Evolutionary conservation across 352 stramenopile species (phyloP).

Genomic region (Phytophthora kernoviae): DNA sequence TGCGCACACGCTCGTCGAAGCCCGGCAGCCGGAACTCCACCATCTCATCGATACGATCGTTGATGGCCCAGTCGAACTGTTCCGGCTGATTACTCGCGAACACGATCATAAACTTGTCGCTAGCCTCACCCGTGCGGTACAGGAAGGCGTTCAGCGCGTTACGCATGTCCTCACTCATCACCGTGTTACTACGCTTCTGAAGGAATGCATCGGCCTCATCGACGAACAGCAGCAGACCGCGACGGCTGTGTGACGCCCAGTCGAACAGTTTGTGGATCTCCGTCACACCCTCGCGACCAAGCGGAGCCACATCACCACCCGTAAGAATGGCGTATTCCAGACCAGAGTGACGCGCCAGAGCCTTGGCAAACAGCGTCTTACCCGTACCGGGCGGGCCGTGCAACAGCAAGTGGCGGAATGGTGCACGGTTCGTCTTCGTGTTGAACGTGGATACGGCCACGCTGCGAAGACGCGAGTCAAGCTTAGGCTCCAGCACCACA

Average conservation of each 20-base stretch:
- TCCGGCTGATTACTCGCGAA: constrained; percentile 99
- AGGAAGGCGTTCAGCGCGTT: constrained; percentile 99
- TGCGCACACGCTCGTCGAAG: constrained; percentile 94
- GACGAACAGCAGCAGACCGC: constrained; percentile 98
- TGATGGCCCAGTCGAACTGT: constrained; percentile 99
- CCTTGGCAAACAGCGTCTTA: constrained; percentile 99
- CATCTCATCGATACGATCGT: constrained; percentile 99
- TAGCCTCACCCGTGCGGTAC: constrained; percentile 97
- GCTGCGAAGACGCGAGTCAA: constrained; percentile 94
- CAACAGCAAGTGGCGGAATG: constrained; percentile 98
- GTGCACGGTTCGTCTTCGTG: constrained; percentile 98
- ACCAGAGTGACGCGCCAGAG: constrained; percentile 95
- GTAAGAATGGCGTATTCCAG: constrained; percentile 99
- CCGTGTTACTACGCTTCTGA: constrained; percentile 94
- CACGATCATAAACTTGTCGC: constrained; percentile 99
- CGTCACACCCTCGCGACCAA: constrained; percentile 97
- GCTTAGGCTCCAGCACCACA: constrained; percentile 94
- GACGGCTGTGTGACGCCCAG: constrained; percentile 96
- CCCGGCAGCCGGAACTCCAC: constrained; percentile 96
- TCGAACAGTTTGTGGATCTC: constrained; percentile 99
- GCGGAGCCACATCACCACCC: constrained; percentile 97
- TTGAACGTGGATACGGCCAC: constrained; percentile 97
- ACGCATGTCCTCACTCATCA: constrained; percentile 97
- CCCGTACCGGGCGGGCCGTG: constrained; percentile 98
- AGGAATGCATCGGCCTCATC: constrained; percentile 99